Evolutionary conservation across 208 protist genomes (phyloP).

Genomic region (Leishmania turanica): DNA sequence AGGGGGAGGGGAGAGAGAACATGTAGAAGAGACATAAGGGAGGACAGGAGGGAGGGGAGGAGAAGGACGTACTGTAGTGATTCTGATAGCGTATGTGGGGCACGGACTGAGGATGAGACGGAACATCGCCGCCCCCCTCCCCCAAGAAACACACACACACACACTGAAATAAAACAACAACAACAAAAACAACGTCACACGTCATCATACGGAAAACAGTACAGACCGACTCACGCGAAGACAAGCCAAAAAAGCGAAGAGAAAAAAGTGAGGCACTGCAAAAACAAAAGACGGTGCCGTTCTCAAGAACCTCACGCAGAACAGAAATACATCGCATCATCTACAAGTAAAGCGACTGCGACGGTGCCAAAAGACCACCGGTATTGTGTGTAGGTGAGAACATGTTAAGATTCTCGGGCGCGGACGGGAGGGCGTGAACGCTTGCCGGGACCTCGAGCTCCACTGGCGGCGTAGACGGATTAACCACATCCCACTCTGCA

Average conservation of each 20-base stretch:
- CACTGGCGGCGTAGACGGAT: slow-evolving; percentile 2
- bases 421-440: slow-evolving; percentile 4
- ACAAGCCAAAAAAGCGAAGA: background rate
- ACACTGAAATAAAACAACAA: too few relatives aligned
- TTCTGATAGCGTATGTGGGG: background rate
- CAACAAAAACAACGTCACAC: background rate
- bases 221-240: background rate
- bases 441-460: background rate
- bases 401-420: slow-evolving; percentile 29
- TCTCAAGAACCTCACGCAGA: background rate
- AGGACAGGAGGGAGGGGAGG: background rate
- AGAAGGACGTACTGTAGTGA: background rate
- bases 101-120: background rate
- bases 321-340: background rate
- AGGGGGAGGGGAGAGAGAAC: too few relatives aligned
- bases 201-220: background rate
- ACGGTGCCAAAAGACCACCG: slow-evolving; percentile 41
- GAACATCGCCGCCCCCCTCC: background rate
- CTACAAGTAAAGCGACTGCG: slow-evolving; percentile 35
- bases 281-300: background rate
- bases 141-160: background rate
- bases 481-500: slow-evolving; percentile 12
- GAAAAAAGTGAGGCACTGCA: background rate
- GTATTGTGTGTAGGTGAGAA: slow-evolving; percentile 58
- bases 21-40: background rate